A percentile compares a stretch with the other conserved stretches of the same genome.
phyloP scores from a whole-genome alignment of 2,329 filamentous ascomycete species.

The Boeremia lycopersici region DNA sequence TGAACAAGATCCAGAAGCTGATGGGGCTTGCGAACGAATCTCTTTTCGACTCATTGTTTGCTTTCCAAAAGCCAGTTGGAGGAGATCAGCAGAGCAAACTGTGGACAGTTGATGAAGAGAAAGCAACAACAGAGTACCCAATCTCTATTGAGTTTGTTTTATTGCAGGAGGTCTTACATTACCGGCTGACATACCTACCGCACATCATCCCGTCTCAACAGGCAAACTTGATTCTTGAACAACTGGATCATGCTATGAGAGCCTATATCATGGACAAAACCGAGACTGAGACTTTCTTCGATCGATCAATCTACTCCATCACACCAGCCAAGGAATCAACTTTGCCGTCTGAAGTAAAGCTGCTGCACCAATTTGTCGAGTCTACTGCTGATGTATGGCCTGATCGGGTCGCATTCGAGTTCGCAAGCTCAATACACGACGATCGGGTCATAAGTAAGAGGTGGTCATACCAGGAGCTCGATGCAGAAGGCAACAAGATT shows the following conservation, averaged over 20 bases:
- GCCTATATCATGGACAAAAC: slow-evolving; percentile 61
- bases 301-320: slow-evolving; percentile 64
- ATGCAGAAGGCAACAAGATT: slow-evolving; percentile 73
- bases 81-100: slow-evolving; percentile 37
- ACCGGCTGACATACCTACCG: slow-evolving; percentile 70
- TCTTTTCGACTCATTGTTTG: slow-evolving; percentile 84
- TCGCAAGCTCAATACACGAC: slow-evolving; percentile 64
- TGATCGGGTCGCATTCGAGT: slow-evolving; percentile 73
- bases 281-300: slow-evolving; percentile 45
- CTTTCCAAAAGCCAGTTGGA: slow-evolving; percentile 70
- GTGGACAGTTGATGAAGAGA: slow-evolving; percentile 70
- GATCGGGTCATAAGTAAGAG: slow-evolving; percentile 53
- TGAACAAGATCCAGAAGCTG: slow-evolving; percentile 75
- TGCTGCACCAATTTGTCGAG: slow-evolving; percentile 83
- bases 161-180: slow-evolving; percentile 55
- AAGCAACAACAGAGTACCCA: slow-evolving; percentile 75
- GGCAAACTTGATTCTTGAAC: slow-evolving; percentile 67
- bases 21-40: slow-evolving; percentile 67
- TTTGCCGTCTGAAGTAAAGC: slow-evolving; percentile 62
- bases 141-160: slow-evolving; percentile 82
- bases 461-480: slow-evolving; percentile 79
- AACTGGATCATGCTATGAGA: slow-evolving; percentile 72
- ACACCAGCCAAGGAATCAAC: slow-evolving; percentile 64
- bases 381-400: slow-evolving; percentile 62
- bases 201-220: slow-evolving; percentile 72